Percentiles rank a stretch among this genome's conserved stretches.
Conservation (phyloP, 2,329 filamentous ascomycete genomes). For the Sporothrix pallida region DNA sequence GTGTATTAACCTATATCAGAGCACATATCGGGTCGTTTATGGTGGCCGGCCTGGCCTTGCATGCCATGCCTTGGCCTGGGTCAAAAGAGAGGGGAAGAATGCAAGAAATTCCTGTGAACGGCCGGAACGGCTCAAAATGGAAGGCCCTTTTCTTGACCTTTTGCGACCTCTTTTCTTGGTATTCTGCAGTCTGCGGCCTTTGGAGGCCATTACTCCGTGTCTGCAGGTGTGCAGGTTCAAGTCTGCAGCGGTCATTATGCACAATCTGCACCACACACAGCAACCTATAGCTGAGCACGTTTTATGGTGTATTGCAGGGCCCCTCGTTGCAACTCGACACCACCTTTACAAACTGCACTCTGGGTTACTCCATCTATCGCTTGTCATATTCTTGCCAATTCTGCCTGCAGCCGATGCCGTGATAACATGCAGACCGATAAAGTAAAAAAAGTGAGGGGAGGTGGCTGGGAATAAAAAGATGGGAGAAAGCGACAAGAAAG, state of each 20-base stretch:
- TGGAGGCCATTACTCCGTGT: too few species aligned
- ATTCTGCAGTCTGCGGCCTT: too few species aligned
- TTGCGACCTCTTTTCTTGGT: too few species aligned
- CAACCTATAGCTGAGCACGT: conserved; percentile 10
- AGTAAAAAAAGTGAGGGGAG: conserved; percentile 6
- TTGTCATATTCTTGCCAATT: neutral
- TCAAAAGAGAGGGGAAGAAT: neutral
- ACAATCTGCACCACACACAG: neutral
- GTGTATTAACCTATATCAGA: neutral
- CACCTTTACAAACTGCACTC: neutral
- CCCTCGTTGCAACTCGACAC: conserved; percentile 5
- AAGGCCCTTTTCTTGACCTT: neutral
- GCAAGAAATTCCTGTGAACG: neutral
- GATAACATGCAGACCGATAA: conserved; percentile 17
- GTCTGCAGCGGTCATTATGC: too few species aligned
- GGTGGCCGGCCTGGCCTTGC: too few species aligned
- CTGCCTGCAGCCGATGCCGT: conserved; percentile 16
- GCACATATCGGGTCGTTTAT: neutral
- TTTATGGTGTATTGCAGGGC: conserved; percentile 3
- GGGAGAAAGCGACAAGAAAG: too few species aligned
- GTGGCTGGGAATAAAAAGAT: neutral
- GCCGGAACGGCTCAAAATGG: conserved; percentile 9
- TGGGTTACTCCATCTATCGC: neutral
- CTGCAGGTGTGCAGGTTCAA: too few species aligned
- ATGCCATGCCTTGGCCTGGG: neutral